Evolutionary conservation across 352 stramenopile species (phyloP), one percentile per base, ranked within the genome.

Genomic region (Phytophthora podocarpi): DNA sequence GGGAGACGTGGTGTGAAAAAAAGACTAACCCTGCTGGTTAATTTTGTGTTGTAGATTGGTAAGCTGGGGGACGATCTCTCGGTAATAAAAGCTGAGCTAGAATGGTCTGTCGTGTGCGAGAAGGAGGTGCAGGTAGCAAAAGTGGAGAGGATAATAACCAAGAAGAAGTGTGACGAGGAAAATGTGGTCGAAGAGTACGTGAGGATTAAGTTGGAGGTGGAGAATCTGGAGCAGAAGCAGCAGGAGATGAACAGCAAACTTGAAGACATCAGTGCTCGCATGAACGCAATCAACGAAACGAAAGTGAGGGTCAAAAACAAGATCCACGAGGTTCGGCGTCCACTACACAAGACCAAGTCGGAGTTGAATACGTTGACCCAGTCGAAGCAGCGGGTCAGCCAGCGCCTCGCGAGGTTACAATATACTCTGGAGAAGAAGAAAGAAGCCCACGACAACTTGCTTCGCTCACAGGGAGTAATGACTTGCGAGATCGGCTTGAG

Each of bases 41-140:
- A n/a, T n/a, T n/a, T n/a, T 42, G 30, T 16, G 23, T 40, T 34
- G 34, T 41, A 88, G 78, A 88, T 93, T 57, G 78, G 67, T 4
- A 76, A 84, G 48, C 46, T 93, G 34, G 76, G 89, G 47, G 65
- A 72, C 8, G 78, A 90, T 24, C 76, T 90, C 41, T 67, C 55
- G 13, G 64, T 74, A 9, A 55, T 93, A 1, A 89, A 90, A 52
- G 81, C 86, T n/a, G 73, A 81, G 52, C 59, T 90, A 1, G 79
- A 76, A n/a, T 93, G 83, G 83, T 89, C 81, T 9, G 87, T 91
- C 62, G 83, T 91, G 11, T 51, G 67, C 12, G 79, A 87, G 39
- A 84, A 89, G 36, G 81, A 93, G 27, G 9, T 59, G 0, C 48
- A 78, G 42, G 75, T 73, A 5, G 58, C 67, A 2, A 77, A 80